phyloP scores from a whole-genome alignment of 805 yeast genomes.

The Brettanomyces naardenensis region DNA sequence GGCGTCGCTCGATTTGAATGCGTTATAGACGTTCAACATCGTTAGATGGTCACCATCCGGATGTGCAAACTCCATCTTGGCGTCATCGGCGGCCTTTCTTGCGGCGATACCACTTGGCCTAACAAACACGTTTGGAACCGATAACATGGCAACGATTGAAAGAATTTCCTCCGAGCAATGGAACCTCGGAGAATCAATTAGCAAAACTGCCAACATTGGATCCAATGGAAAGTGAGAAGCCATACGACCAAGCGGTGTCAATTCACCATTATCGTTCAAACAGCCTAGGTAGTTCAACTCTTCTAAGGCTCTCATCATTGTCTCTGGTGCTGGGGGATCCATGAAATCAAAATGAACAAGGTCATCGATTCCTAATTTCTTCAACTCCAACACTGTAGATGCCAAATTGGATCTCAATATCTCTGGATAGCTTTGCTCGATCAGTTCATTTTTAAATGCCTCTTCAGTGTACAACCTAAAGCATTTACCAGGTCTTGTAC shows the following conservation, averaged over 20 bases:
- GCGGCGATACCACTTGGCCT: slow-evolving; percentile 85
- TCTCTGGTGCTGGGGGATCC: slow-evolving; percentile 99
- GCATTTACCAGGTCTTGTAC: slow-evolving; percentile 96
- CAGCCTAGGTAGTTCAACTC: slow-evolving; percentile 88
- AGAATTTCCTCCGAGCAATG: slow-evolving; percentile 84
- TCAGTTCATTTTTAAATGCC: slow-evolving; percentile 87
- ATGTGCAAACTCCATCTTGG: slow-evolving; percentile 80
- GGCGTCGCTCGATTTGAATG: slow-evolving; percentile 71
- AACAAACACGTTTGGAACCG: slow-evolving; percentile 91
- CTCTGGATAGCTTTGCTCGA: slow-evolving; percentile 95
- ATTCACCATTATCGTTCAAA: slow-evolving; percentile 83
- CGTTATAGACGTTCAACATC: slow-evolving; percentile 79
- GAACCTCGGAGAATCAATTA: slow-evolving; percentile 81
- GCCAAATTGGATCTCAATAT: slow-evolving; percentile 86
- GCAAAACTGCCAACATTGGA: slow-evolving; percentile 90
- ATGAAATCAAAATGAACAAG: slow-evolving; percentile 95
- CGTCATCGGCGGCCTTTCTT: slow-evolving; percentile 84
- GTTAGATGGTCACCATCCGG: slow-evolving; percentile 95
- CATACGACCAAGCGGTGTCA: slow-evolving; percentile 81
- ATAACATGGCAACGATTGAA: slow-evolving; percentile 80
- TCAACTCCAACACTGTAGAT: slow-evolving; percentile 84
- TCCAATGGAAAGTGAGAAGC: slow-evolving; percentile 94
- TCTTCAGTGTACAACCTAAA: slow-evolving; percentile 95
- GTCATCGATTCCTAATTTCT: slow-evolving; percentile 91
- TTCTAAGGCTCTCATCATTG: slow-evolving; percentile 98